A percentile compares a stretch with the other conserved stretches of the same genome.
These are phyloP conservation scores for Sicyos edulis DNA, from an alignment of 306 rosid genomes.

Conservation along the genomic window DNA sequence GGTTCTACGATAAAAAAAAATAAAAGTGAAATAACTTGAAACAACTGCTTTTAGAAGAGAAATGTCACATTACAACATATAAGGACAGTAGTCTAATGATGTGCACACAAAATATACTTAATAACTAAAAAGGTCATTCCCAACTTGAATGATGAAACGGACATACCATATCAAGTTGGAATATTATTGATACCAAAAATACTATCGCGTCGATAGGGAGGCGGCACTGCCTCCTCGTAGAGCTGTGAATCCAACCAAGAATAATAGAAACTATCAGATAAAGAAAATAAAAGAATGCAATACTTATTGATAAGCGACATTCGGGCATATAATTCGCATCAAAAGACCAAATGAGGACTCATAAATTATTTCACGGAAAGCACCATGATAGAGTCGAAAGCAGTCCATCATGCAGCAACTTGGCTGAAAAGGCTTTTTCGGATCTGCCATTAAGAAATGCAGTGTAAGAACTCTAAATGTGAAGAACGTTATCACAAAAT, in stretches of 20 bases:
- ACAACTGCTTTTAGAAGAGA: not conserved
- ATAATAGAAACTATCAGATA: slow-evolving; percentile 9
- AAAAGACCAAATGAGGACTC: slow-evolving; percentile 31
- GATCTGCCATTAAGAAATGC: slow-evolving; percentile 47
- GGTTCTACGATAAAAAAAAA: not conserved
- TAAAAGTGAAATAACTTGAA: not conserved
- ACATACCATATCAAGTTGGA: slow-evolving; percentile 10
- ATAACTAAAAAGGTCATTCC: not conserved
- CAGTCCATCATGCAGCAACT: slow-evolving; percentile 43
- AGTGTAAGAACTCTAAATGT: not conserved
- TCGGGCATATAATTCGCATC: slow-evolving; percentile 8
- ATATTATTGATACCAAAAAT: slow-evolving; percentile 15
- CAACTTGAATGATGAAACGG: too few relatives aligned
- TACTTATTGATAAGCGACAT: slow-evolving; percentile 13
- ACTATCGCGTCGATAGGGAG: slow-evolving; percentile 12
- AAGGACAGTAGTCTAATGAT: not conserved
- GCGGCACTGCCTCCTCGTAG: not conserved
- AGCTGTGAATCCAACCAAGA: not conserved
- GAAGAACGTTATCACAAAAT: not conserved
- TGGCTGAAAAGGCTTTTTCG: slow-evolving; percentile 74
- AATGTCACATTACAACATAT: slow-evolving; percentile 7
- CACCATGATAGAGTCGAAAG: slow-evolving; percentile 25
- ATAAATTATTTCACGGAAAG: slow-evolving; percentile 34
- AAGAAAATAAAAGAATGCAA: slow-evolving; percentile 17
- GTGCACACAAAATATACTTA: not conserved